phyloP scores from a whole-genome alignment of 305 asterid genomes.

The Rubia occidens region DNA sequence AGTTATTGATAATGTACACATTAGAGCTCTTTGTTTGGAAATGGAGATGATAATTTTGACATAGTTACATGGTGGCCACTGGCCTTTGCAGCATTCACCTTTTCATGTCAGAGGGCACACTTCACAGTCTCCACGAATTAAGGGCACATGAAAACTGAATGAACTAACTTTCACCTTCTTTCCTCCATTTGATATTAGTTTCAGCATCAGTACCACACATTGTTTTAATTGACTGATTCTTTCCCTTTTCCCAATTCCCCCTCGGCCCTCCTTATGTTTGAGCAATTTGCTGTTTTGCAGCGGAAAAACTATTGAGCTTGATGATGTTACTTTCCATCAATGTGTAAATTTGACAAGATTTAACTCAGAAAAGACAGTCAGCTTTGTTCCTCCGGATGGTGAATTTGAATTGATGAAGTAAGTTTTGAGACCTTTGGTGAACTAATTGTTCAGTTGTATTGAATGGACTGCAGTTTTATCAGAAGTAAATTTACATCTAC shows the following conservation, averaged over 20 bases:
- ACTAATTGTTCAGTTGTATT: not conserved
- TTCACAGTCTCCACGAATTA: not conserved
- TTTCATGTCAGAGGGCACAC: not conserved
- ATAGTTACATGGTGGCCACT: not conserved
- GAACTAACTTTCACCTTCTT: not conserved
- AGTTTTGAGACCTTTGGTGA: slow-evolving; percentile 26
- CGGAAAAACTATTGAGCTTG: slow-evolving; percentile 98
- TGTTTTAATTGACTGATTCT: not conserved
- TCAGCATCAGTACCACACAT: not conserved
- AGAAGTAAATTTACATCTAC: not conserved
- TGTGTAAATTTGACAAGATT: slow-evolving; percentile 98
- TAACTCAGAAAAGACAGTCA: slow-evolving; percentile 95
- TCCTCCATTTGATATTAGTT: slow-evolving; percentile 2
- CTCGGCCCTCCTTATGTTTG: slow-evolving; percentile 1
- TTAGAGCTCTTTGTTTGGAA: not conserved
- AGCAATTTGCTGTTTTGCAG: slow-evolving; percentile 35
- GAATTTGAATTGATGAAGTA: slow-evolving; percentile 99
- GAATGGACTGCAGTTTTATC: not conserved
- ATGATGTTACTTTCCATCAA: slow-evolving; percentile 98
- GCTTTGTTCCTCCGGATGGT: slow-evolving; percentile 99
- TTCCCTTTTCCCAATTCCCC: slow-evolving; percentile 10
- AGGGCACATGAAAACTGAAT: not conserved
- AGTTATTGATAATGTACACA: not conserved
- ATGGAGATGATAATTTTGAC: not conserved
- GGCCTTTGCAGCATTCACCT: not conserved